These are phyloP conservation scores for Taphrina confusa DNA, from an alignment of 1,139 yeast genomes.

Conservation along the genomic window DNA sequence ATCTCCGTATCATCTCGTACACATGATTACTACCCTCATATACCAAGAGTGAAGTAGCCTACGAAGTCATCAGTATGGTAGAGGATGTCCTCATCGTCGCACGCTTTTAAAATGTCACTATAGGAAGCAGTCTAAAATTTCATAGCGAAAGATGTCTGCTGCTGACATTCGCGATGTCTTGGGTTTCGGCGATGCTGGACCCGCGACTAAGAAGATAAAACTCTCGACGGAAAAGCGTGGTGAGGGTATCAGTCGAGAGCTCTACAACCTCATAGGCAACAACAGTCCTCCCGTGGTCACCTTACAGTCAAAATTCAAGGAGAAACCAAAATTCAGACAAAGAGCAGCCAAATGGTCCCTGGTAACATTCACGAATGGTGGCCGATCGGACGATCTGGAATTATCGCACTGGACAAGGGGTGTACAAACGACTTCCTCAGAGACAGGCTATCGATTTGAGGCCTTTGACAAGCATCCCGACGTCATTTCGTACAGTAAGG, in stretches of 20 bases:
- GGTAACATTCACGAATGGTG: conserved; percentile 57
- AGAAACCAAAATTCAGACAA: conserved; percentile 59
- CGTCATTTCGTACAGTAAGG: conserved; percentile 68
- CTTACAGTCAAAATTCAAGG: conserved; percentile 59
- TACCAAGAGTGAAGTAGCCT: too few relatives aligned
- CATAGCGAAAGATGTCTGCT: conserved; percentile 12
- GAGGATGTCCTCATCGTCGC: too few relatives aligned
- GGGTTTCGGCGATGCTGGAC: conserved; percentile 3
- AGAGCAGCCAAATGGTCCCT: conserved; percentile 76
- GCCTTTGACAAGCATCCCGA: conserved; percentile 71
- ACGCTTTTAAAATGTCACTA: too few relatives aligned
- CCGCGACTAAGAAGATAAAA: conserved; percentile 14
- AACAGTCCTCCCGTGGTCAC: conserved; percentile 83
- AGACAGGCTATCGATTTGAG: conserved; percentile 66
- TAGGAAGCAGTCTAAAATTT: too few relatives aligned
- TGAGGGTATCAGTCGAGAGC: conserved; percentile 85
- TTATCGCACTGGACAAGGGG: conserved; percentile 82
- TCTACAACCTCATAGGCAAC: conserved; percentile 84
- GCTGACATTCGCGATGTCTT: conserved; percentile 20
- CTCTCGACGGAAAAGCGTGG: conserved; percentile 1
- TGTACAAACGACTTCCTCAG: conserved; percentile 47
- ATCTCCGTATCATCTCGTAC: too few relatives aligned
- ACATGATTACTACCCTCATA: too few relatives aligned
- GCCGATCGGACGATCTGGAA: conserved; percentile 54
- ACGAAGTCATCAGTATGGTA: too few relatives aligned